phyloP scores from a whole-genome alignment of 257 asterid species.

The Nicotiana obtusifolia region DNA sequence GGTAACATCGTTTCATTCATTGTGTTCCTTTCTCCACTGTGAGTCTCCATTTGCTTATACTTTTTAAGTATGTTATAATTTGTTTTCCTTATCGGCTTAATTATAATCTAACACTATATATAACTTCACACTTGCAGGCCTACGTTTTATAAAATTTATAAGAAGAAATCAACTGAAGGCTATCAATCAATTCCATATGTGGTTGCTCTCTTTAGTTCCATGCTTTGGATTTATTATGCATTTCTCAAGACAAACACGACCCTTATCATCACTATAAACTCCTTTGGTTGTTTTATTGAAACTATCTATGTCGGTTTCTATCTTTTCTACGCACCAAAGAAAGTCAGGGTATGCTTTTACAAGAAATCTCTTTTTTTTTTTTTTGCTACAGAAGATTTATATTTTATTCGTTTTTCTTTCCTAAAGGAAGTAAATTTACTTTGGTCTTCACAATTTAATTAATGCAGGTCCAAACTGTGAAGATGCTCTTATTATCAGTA shows the following conservation, averaged over 20 bases:
- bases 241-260: constrained; percentile 49
- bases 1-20: constrained; percentile 57
- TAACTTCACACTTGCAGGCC: constrained; percentile 28
- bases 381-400: too few species aligned
- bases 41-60: constrained; percentile 9
- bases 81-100: too few species aligned
- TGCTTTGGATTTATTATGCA: constrained; percentile 72
- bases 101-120: neutral
- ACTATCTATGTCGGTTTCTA: constrained; percentile 46
- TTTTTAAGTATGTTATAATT: neutral
- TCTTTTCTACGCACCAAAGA: constrained; percentile 40
- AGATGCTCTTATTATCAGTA: constrained; percentile 26
- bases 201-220: constrained; percentile 55
- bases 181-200: constrained; percentile 53
- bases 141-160: constrained; percentile 48
- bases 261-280: constrained; percentile 60
- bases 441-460: too few species aligned
- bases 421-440: neutral
- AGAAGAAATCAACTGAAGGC: constrained; percentile 56
- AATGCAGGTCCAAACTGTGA: constrained; percentile 40
- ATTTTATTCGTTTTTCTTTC: neutral
- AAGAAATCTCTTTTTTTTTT: too few species aligned
- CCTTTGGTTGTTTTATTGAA: constrained; percentile 51
- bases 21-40: constrained; percentile 68
- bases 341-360: constrained; percentile 30